Base-by-base conservation (phyloP, 306 rosid species). In the Crataegus laevigata region DNA sequence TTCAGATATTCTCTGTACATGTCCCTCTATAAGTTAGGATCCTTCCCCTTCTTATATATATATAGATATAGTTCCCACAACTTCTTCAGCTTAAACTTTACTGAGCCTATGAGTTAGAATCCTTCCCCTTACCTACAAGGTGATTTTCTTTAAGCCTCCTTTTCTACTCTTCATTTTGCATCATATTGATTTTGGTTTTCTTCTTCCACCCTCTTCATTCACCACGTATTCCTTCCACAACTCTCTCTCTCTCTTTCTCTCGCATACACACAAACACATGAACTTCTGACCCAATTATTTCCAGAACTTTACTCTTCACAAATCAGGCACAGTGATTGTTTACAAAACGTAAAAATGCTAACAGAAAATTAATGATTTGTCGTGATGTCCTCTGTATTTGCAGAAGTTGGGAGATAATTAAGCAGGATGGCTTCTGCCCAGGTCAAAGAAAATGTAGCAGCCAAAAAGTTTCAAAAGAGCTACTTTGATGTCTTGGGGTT, bases 401-500 rank as follows among this genome's bases (percentile, higher is more conserved):
- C 61, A 71, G 38, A 45, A 36, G 14, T 38, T 18, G 61, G 22
- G 63, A 5, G 57, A 30, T 3, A 11, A 26, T 63, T 17, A 15
- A 15, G 54, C 4, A 52, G 5, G 5, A 91, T 89, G 90, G 81
- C 74, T 68, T 50, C 54, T 50, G 52, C 63, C 8, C 68, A 73
- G 58, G 82, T 74, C 38, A 70, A 77, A 38, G 72, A 15, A 22
- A 74, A 62, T 66, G 51, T 43, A 29, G 51, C 51, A 29, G 64
- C 38, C 40, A 87, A 78, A 58, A 82, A 68, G 79, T n/a, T 87
- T 67, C 88, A 92, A 80, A 92, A 84, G 60, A 96, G 90, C 81
- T 90, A 96, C 71, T 92, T 92, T 59, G 98, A 96, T 57, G 99
- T 96, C 50, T 17, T 96, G 75, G 99, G 99, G 1, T 34, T 96